Base-by-base conservation (phyloP, 2,329 filamentous ascomycete species). In the Cercospora sp. region DNA sequence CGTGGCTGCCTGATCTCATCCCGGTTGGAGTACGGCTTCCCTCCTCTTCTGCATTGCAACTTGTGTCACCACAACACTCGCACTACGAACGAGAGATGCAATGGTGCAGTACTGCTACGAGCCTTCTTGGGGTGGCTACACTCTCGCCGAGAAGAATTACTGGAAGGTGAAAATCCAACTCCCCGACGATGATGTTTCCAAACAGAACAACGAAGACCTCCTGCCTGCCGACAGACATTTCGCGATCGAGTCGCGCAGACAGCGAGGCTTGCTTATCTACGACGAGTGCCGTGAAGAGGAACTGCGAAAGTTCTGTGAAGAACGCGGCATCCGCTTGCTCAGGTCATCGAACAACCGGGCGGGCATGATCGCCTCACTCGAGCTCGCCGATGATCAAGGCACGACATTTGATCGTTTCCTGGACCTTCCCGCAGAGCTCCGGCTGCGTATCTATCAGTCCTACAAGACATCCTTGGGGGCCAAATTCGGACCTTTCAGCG, bases 251-350 rank as follows among this genome's bases (percentile, higher is more conserved):
- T 33, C 26, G 6, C 51, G 51, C 23, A 51, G 16, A 28, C 63
- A 64, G 23, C 53, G 63, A 28, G 63, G 63, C 0, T n/a, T 64
- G 31, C 31, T 64, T 2, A 64, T 64, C 33, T 59, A 60, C n/a
- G 63, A 48, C n/a, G 26, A 48, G 33, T 59, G 63, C 36, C 10
- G 33, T 10, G 18, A 20, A 8, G 31, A 58, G 5, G 63, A 64
- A n/a, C 18, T 64, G 23, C 51, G 53, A 10, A 12, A 33, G 8
- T 64, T 59, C 51, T 64, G 31, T n/a, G 9, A 13, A 18, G 31
- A n/a, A 13, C 48, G 62, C 7, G 26, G 20, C 12, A 31, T 63
- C 26, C 60, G 40, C 16, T 30, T 48, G 31, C 40, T 31, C 10
- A 13, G 28, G 13, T 53, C 61, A 8, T 33, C 26, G 18, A 33